Evolutionary conservation across 2,329 filamentous ascomycete genomes (phyloP).

Genomic region (Cercospora sp.): DNA sequence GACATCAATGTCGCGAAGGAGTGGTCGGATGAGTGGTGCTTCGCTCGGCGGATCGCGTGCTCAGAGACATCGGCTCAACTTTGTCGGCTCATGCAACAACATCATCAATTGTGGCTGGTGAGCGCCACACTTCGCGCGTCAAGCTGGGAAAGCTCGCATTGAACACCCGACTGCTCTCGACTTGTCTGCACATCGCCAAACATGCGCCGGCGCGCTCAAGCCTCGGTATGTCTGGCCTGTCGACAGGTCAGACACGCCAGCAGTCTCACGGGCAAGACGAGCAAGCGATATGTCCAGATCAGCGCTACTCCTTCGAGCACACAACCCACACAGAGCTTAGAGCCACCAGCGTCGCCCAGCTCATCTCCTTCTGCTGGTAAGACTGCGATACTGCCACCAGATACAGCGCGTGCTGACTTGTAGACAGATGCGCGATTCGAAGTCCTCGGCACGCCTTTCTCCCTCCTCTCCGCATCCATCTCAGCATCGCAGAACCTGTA

Average conservation of each 20-base stretch:
- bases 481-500: conserved; percentile 93
- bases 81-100: neutral
- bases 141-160: conserved; percentile 4
- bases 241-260: conserved; percentile 23
- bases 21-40: neutral
- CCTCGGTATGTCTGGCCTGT: conserved; percentile 34
- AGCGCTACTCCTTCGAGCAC: conserved; percentile 47
- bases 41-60: conserved; percentile 17
- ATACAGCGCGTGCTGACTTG: conserved; percentile 5
- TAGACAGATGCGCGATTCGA: conserved; percentile 85
- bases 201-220: conserved; percentile 38
- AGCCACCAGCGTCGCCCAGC: conserved; percentile 31
- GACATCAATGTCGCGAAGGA: conserved; percentile 3
- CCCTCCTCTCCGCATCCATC: conserved; percentile 87
- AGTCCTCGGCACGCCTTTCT: conserved; percentile 87
- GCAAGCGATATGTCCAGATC: conserved; percentile 48
- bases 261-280: conserved; percentile 16
- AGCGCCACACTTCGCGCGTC: conserved; percentile 9
- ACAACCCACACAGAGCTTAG: conserved; percentile 42
- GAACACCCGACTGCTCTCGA: neutral
- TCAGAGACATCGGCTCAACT: conserved; percentile 6
- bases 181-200: conserved; percentile 3
- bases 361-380: conserved; percentile 27
- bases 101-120: neutral
- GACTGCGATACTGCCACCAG: neutral